These are phyloP conservation scores for Cryptococcus hybrid DNA, from an alignment of 1,284 basidiomycete species.

Conservation along the genomic window DNA sequence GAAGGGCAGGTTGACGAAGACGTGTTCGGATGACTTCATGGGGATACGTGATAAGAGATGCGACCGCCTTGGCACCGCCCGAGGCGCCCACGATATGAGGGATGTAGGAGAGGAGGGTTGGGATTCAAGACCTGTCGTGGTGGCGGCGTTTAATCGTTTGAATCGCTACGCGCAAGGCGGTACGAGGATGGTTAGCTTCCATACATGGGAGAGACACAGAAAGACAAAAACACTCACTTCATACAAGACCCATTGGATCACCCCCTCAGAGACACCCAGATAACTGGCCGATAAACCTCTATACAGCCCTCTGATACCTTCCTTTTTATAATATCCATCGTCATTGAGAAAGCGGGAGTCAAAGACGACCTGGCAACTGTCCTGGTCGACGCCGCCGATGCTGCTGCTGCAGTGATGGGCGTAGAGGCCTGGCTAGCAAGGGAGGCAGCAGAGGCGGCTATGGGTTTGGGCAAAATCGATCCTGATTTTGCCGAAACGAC, in stretches of 20 bases:
- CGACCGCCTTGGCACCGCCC: conserved; percentile 89
- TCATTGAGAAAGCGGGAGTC: conserved; percentile 51
- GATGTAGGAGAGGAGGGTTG: conserved; percentile 56
- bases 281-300: conserved; percentile 93
- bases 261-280: conserved; percentile 92
- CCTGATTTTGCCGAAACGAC: neutral
- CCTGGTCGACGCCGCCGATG: conserved; percentile 8
- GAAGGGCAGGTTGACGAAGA: conserved; percentile 70
- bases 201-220: conserved; percentile 3
- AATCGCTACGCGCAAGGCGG: conserved; percentile 25
- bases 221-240: conserved; percentile 54
- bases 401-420: too few species aligned
- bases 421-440: conserved; percentile 10
- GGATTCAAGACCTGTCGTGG: conserved; percentile 58
- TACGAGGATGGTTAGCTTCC: neutral
- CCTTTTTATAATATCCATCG: conserved; percentile 72
- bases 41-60: conserved; percentile 91
- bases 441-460: neutral
- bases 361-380: conserved; percentile 19
- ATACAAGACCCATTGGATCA: conserved; percentile 98
- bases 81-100: conserved; percentile 82
- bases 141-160: conserved; percentile 34
- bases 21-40: conserved; percentile 95
- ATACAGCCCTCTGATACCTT: conserved; percentile 89
- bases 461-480: too few species aligned